phyloP scores from a whole-genome alignment of 768 basidiomycete genomes.

The Terana coerulea region DNA sequence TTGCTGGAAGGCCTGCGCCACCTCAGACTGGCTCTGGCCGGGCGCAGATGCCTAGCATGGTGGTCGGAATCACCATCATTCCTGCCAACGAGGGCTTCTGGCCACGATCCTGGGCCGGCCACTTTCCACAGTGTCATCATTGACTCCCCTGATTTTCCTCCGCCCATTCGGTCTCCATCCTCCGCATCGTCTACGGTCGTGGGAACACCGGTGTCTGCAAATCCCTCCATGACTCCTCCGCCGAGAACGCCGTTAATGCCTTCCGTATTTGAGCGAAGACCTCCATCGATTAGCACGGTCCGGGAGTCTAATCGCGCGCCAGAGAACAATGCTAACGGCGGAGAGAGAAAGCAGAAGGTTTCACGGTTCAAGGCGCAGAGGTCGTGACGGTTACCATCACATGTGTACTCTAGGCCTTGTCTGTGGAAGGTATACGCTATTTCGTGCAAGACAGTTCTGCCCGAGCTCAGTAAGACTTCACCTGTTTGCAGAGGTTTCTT shows the following conservation, averaged over 20 bases:
- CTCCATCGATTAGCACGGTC: background rate
- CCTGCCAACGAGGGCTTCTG: background rate
- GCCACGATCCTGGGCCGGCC: background rate
- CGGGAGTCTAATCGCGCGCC: background rate
- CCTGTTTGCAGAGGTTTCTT: too few relatives aligned
- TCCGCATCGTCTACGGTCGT: background rate
- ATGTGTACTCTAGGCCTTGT: background rate
- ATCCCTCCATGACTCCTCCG: background rate
- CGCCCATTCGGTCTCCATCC: background rate
- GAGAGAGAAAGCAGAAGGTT: conserved; percentile 3
- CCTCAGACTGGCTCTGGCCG: background rate
- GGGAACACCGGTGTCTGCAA: background rate
- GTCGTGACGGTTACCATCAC: conserved; percentile 6
- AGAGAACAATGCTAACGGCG: background rate
- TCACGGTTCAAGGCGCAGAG: conserved; percentile 13
- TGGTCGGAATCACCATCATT: conserved; percentile 27
- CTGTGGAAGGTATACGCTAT: too few relatives aligned
- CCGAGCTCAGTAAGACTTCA: too few relatives aligned
- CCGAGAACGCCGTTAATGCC: background rate
- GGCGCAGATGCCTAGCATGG: conserved; percentile 22
- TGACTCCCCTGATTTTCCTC: conserved; percentile 9
- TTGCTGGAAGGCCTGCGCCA: background rate
- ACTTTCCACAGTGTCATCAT: conserved; percentile 6
- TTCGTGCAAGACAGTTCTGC: too few relatives aligned
- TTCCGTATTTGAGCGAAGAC: background rate